Conservation (phyloP, 352 stramenopile genomes). For the Globisporangium okanoganense region DNA sequence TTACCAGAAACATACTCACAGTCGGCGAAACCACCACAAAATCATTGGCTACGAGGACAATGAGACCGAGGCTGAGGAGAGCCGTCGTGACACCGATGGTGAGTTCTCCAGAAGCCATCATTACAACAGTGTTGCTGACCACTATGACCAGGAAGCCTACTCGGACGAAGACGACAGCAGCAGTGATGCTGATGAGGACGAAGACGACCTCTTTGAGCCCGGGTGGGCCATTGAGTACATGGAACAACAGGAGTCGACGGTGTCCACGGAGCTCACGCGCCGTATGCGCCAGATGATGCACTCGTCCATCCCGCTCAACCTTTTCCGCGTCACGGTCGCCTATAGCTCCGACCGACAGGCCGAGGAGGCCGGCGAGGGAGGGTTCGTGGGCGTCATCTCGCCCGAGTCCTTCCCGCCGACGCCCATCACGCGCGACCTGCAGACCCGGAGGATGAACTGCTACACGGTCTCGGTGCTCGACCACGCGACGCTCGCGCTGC, state of each 20-base stretch:
- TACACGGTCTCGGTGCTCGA: constrained; percentile 79
- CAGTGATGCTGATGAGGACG: no score
- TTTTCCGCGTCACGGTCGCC: constrained; percentile 67
- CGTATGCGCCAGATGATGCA: constrained; percentile 83
- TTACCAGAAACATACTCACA: constrained; percentile 5
- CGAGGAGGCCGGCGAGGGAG: constrained; percentile 20
- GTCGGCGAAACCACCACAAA: constrained; percentile 11
- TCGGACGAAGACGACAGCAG: constrained; percentile 3
- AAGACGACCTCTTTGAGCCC: constrained; percentile 31
- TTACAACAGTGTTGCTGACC: background rate
- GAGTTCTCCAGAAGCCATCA: background rate
- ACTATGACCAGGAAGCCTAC: background rate
- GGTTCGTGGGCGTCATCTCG: constrained; percentile 50
- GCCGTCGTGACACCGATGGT: constrained; percentile 2
- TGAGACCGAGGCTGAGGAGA: constrained; percentile 13
- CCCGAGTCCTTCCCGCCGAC: constrained; percentile 81
- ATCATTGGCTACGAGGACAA: background rate
- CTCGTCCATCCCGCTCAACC: constrained; percentile 62
- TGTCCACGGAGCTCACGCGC: constrained; percentile 58
- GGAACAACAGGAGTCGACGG: constrained; percentile 60
- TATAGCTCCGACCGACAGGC: constrained; percentile 22
- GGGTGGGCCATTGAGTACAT: constrained; percentile 82
- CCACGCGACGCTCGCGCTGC: constrained; percentile 63
- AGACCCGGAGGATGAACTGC: constrained; percentile 64
- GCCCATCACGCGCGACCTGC: constrained; percentile 68